phyloP scores from a whole-genome alignment of 352 stramenopile species.

The Achlya hypogyna region DNA sequence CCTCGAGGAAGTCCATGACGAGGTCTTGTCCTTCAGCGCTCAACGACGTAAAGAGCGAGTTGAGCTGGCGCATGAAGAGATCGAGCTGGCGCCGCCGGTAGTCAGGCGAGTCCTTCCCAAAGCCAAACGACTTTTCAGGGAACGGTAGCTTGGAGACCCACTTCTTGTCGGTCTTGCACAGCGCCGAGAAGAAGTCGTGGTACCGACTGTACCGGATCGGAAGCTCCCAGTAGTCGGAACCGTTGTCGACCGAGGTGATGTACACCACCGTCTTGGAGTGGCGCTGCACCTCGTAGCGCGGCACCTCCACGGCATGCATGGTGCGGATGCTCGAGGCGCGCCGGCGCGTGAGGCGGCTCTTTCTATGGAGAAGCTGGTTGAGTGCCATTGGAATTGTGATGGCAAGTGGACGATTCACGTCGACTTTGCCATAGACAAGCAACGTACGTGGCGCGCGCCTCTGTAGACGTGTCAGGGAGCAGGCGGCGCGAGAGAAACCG shows the following conservation, averaged over 20 bases:
- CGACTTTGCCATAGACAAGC: not conserved
- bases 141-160: constrained; percentile 15
- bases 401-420: not conserved
- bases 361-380: constrained; percentile 12
- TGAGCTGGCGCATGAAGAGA: constrained; percentile 12
- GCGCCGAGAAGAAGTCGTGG: constrained; percentile 6
- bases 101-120: constrained; percentile 15
- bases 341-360: not conserved
- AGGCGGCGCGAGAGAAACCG: constrained; percentile 5
- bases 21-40: not conserved
- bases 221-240: not conserved
- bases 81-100: constrained; percentile 8
- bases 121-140: constrained; percentile 11
- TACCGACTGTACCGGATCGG: constrained; percentile 16
- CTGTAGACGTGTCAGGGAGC: not conserved
- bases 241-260: constrained; percentile 3
- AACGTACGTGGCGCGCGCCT: constrained; percentile 2
- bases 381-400: not conserved
- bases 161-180: constrained; percentile 12
- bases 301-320: not conserved
- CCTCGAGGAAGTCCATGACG: constrained; percentile 14
- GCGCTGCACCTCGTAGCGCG: not conserved
- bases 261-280: constrained; percentile 4
- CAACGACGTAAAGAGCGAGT: not conserved
- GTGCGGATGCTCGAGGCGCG: not conserved